Conservation (phyloP, 306 rosid genomes). For the Hippophae tibetana region DNA sequence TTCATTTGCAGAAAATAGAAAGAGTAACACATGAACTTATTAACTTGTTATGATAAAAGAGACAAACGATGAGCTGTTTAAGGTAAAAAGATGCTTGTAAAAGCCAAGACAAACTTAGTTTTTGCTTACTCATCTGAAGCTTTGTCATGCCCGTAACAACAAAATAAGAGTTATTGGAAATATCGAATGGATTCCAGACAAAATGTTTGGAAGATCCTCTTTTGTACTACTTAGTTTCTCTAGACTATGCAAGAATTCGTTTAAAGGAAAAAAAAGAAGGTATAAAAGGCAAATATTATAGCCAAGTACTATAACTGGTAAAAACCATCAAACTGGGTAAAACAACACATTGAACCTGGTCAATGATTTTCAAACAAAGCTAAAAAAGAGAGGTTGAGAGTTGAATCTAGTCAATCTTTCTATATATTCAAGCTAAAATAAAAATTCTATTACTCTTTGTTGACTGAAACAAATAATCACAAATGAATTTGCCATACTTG, state of each 20-base stretch:
- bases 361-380: too few relatives aligned
- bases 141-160: slow-evolving; percentile 10
- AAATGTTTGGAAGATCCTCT: slow-evolving; percentile 5
- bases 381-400: too few relatives aligned
- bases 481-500: too few relatives aligned
- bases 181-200: slow-evolving; percentile 24
- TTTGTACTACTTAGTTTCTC: slow-evolving; percentile 11
- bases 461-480: too few relatives aligned
- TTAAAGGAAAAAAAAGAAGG: not conserved
- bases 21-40: not conserved
- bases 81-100: not conserved
- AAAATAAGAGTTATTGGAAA: slow-evolving; percentile 58
- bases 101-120: slow-evolving; percentile 15
- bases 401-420: too few relatives aligned
- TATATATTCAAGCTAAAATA: not conserved
- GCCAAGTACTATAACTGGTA: too few relatives aligned
- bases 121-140: slow-evolving; percentile 1
- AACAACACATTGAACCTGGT: not conserved
- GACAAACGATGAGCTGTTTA: slow-evolving; percentile 5
- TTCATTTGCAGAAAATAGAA: slow-evolving; percentile 2
- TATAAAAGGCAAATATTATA: not conserved
- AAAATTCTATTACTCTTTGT: too few relatives aligned
- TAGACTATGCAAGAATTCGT: not conserved
- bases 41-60: not conserved
- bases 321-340: too few relatives aligned